These are phyloP conservation scores for Monoraphidium neglectum DNA, from an alignment of 139 green algal species.

Conservation along the genomic window DNA sequence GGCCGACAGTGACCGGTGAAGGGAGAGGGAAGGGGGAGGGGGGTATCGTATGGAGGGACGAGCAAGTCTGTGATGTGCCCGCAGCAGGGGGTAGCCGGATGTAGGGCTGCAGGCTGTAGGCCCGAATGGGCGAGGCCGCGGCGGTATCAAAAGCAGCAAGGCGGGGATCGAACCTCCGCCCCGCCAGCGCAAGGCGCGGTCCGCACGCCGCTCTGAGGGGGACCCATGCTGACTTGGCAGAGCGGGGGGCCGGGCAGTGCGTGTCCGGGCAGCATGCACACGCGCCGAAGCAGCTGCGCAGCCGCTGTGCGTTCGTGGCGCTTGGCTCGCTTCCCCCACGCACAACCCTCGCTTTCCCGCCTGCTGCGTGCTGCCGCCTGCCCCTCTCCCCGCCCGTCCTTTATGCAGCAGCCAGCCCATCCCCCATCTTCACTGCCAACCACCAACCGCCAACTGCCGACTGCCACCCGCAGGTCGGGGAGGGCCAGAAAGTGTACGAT, in stretches of 20 bases:
- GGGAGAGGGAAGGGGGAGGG: not conserved
- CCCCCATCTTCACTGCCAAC: not conserved
- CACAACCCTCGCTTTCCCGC: not conserved
- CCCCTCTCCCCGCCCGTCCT: not conserved
- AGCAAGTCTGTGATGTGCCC: too few relatives aligned
- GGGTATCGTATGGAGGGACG: not conserved
- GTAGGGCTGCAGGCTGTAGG: too few relatives aligned
- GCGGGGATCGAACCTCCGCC: too few relatives aligned
- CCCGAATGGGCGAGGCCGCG: too few relatives aligned
- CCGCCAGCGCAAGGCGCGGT: too few relatives aligned
- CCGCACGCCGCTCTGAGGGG: too few relatives aligned
- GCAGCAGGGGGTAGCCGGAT: too few relatives aligned
- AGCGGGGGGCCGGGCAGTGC: too few relatives aligned
- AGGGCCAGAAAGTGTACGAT: slow-evolving; percentile 4
- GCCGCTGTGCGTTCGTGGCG: not conserved
- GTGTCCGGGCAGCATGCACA: too few relatives aligned
- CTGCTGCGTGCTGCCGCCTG: not conserved
- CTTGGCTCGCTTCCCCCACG: not conserved
- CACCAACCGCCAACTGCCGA: not conserved
- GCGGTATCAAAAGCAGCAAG: too few relatives aligned
- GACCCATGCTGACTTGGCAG: too few relatives aligned
- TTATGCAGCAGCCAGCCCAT: not conserved
- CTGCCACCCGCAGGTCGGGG: not conserved
- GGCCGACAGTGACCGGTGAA: not conserved
- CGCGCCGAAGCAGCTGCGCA: too few relatives aligned